Evolutionary conservation across 495 filamentous ascomycete species (phyloP), one percentile per base, ranked within the genome.

Genomic region (Collariella sp.): DNA sequence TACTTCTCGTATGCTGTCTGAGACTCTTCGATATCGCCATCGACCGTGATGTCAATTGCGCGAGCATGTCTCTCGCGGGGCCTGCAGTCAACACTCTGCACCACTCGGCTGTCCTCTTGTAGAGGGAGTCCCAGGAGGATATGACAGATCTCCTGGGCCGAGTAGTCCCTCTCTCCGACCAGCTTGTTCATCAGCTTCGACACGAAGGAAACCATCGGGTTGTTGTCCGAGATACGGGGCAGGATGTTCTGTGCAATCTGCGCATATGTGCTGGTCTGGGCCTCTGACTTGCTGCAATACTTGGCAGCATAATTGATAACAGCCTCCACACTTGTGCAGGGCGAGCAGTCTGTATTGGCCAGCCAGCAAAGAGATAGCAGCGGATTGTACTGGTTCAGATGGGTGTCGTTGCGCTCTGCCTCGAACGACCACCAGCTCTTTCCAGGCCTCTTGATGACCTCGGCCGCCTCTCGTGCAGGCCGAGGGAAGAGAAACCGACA

Each of bases 341-440:
- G 42, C 22, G 42, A 44, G 42, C 42, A 44, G 42, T 44, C 42
- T 1, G 16, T 40, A 15, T 38, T 53, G 13, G 19, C 50, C 39
- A 36, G 40, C 50, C 29, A 53, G 24, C 47, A 50, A 10, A 50
- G 47, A 22, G 47, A 50, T 2, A 3, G n/a, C n/a, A 40, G 47
- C 9, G 47, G 47, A n/a, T 50, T 50, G 35, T 50, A 50, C 47
- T 50, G 47, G 34, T 40, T 50, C 0, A 50, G 18, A 16, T 50
- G 35, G 34, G 47, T 41, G 15, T 50, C 47, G 34, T 50, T 50
- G 18, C 47, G 47, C 35, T 50, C 47, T 33, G 35, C 47, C 20
- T 50, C 47, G 47, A 50, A 38, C 47, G 47, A 50, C 47, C 34
- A 50, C 31, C 47, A 50, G 31, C 47, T 16, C 35, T 50, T 50